Base-by-base conservation (phyloP, 495 filamentous ascomycete genomes). In the Apiosordaria backusii region DNA sequence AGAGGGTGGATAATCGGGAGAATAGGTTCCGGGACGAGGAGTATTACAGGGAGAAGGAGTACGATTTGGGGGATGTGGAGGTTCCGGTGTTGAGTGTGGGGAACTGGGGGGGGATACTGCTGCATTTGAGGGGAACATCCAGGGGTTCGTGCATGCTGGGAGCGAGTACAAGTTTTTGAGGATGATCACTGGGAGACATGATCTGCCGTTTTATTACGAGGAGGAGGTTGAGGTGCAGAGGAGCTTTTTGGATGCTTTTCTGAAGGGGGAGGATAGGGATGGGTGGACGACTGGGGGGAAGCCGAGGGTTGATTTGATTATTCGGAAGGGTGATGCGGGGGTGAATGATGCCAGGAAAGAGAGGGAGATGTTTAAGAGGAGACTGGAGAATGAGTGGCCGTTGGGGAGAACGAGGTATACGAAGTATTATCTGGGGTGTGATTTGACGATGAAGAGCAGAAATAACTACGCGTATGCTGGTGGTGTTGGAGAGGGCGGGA, bases 151-250 rank as follows among this genome's bases (percentile, higher is more conserved):
- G 4, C 76, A 84, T 57, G 86, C 87, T 0, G 85, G 86, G 0
- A 88, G 85, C 2, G 77, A 84, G 60, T 72, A 85, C 54, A 90
- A 90, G 72, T 90, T 87, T 66, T 75, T 90, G 4, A 82, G 87
- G 10, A 87, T 89, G 71, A 87, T 90, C 67, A 86, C 84, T 0
- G 88, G 88, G 13, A 82, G 88, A 0, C 88, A 91, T 68, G 88
- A 91, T 68, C 78, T 91, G 6, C 88, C 88, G 0, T 90, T 91
- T 75, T 91, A 89, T 75, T 89, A 88, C 66, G 67, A 80, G 2
- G 85, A 88, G 50, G 84, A 88, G 63, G 87, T 88, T 3, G 83
- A 88, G 65, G 26, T 91, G 0, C 88, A 91, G 70, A 80, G 79
- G 35, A 86, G 82, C 65, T 90, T 91, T 68, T 77, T 90, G 2